Conservation (phyloP, 768 basidiomycete genomes). For the Termitomyces sp. region DNA sequence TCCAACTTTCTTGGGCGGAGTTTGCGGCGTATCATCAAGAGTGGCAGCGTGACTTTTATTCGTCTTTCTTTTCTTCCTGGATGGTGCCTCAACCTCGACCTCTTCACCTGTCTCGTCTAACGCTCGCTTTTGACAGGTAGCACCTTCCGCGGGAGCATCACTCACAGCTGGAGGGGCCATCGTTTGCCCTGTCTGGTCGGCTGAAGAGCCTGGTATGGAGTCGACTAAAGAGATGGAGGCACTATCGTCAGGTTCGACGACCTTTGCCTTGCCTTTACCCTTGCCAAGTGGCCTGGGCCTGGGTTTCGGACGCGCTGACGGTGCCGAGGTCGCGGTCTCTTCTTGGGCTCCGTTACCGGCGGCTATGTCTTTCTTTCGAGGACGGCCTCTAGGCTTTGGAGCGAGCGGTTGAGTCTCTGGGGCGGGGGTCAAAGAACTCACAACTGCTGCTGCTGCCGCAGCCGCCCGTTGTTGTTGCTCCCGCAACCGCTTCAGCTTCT, state of each 20-base stretch:
- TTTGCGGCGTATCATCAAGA: background rate
- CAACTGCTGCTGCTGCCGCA: conserved; percentile 1
- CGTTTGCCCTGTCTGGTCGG: background rate
- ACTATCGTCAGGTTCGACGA: background rate
- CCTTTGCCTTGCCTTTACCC: conserved; percentile 18
- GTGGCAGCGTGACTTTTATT: background rate
- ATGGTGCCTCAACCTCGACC: background rate
- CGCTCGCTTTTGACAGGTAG: background rate
- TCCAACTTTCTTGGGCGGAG: background rate
- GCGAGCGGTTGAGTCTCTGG: background rate
- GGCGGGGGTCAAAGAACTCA: conserved; percentile 4
- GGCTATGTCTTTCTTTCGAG: background rate
- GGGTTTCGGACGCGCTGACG: conserved; percentile 11
- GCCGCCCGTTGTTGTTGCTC: conserved; percentile 2
- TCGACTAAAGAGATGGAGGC: background rate
- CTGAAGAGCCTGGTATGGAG: background rate
- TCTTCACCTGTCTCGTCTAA: background rate
- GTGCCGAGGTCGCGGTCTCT: background rate
- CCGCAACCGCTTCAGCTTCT: conserved; percentile 26
- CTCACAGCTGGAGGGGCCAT: background rate
- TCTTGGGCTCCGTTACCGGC: background rate
- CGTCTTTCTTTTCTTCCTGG: conserved; percentile 10
- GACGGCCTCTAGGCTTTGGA: conserved; percentile 3
- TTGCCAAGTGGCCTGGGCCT: conserved; percentile 17
- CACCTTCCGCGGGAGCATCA: background rate